Conservation (phyloP, 306 rosid species). For the Fagus sylvatica region DNA sequence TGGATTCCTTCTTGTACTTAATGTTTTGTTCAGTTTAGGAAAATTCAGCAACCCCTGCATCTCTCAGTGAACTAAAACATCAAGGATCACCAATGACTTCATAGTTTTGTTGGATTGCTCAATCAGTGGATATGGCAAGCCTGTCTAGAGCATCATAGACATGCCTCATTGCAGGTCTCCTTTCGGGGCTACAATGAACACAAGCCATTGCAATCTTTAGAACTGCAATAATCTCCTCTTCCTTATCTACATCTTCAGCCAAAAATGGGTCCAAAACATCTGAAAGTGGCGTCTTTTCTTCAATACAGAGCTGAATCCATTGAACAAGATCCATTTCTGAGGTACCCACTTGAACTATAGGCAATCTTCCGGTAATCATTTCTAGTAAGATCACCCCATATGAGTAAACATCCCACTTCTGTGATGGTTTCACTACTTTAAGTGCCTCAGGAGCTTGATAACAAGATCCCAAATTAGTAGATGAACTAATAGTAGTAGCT, state of each 20-base stretch:
- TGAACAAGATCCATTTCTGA: constrained; percentile 91
- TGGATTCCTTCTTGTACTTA: constrained; percentile 9
- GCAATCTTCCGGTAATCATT: constrained; percentile 81
- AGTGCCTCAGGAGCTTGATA: constrained; percentile 91
- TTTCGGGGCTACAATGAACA: constrained; percentile 76
- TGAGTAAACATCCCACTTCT: constrained; percentile 96
- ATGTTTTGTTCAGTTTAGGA: background rate
- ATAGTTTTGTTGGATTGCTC: constrained; percentile 29
- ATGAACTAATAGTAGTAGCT: constrained; percentile 28
- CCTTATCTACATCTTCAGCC: constrained; percentile 63
- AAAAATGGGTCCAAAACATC: constrained; percentile 80
- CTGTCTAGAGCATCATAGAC: constrained; percentile 76
- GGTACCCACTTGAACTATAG: constrained; percentile 67
- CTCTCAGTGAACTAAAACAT: constrained; percentile 10
- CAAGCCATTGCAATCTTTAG: constrained; percentile 95
- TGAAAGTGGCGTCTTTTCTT: constrained; percentile 84
- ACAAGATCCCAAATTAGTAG: constrained; percentile 48
- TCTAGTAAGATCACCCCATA: constrained; percentile 88
- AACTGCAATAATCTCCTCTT: constrained; percentile 80
- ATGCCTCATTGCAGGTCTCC: constrained; percentile 91
- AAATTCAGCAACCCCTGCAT: constrained; percentile 29
- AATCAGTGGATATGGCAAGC: constrained; percentile 52
- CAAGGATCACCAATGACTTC: constrained; percentile 41
- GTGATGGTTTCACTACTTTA: constrained; percentile 90
- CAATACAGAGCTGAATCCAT: constrained; percentile 93